A percentile compares a stretch with the other conserved stretches of the same genome.
Evolutionary conservation across 352 stramenopile genomes (phyloP).

Genomic region (Aphanomyces stellatus): DNA sequence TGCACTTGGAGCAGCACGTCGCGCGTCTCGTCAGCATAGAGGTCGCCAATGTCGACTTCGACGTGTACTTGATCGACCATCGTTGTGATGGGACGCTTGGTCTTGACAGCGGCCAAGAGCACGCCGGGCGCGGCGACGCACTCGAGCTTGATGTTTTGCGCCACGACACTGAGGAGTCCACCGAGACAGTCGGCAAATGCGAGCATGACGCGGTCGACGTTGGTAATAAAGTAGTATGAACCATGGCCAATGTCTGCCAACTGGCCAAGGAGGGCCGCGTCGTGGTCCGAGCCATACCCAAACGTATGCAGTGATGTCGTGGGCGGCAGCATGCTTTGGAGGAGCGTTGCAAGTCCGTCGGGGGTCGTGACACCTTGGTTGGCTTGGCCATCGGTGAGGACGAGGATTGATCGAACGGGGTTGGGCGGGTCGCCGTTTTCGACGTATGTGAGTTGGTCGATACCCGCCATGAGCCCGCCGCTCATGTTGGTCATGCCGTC

Average conservation of each 20-base stretch:
- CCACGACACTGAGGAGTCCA: constrained; percentile 43
- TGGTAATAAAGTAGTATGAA: constrained; percentile 33
- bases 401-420: constrained; percentile 34
- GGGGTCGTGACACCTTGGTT: constrained; percentile 30
- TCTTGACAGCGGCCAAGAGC: not conserved
- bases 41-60: constrained; percentile 20
- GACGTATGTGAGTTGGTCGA: constrained; percentile 1
- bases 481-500: constrained; percentile 46
- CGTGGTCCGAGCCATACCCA: constrained; percentile 41
- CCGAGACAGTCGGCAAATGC: constrained; percentile 52
- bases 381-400: constrained; percentile 48
- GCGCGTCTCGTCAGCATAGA: constrained; percentile 23
- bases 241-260: constrained; percentile 31
- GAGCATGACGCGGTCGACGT: constrained; percentile 6
- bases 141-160: constrained; percentile 36
- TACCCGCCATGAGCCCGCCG: constrained; percentile 27
- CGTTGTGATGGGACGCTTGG: not conserved
- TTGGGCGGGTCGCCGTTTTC: constrained; percentile 21
- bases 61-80: not conserved
- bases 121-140: constrained; percentile 25
- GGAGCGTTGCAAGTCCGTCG: not conserved
- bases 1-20: constrained; percentile 23
- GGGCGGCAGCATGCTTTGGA: not conserved
- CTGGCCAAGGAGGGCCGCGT: constrained; percentile 28
- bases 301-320: constrained; percentile 33